Base-by-base conservation (phyloP, 2,329 filamentous ascomycete genomes). In the Fusarium redolens region DNA sequence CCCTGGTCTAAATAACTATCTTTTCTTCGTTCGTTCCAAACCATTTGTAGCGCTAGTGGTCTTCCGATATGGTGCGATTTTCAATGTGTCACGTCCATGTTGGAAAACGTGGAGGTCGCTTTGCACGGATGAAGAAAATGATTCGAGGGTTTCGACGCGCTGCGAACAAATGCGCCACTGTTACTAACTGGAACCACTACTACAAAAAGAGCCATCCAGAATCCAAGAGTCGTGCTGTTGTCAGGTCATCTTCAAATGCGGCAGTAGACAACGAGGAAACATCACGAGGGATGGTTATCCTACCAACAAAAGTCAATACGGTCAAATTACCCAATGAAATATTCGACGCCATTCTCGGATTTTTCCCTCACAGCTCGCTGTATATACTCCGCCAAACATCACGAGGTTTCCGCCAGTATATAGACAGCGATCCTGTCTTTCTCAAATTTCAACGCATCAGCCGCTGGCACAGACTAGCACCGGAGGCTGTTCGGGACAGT, bases 351-450 rank as follows among this genome's bases (percentile, higher is more conserved):
- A 28, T 54, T 10, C 14, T 28, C 7, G 4, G 18, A 40, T 12
- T n/a, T 2, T 18, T 28, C 17, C 50, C 33, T 4, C 13, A 54
- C 33, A 40, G 50, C 13, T 40, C 33, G 7, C 22, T 54, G 13
- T 54, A 28, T 9, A n/a, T 54, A 9, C 33, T 54, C 4, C 22
- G 22, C 7, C 33, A 28, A 40, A 40, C 18, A 1, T 38, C 33
- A n/a, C 50, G 33, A 54, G 14, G 50, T 7, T 28, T 54, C 7
- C 22, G 22, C 18, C 33, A 38, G 28, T 38, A 54, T 7, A 54
- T 54, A n/a, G 50, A 54, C 33, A n/a, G 12, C 33, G 33, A 54
- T n/a, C 33, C 50, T n/a, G 22, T 54, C 10, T 54, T 54, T n/a
- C 13, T 14, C 10, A 28, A 17, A 15, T 40, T 40, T 12, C 33